Percentiles rank a stretch among this genome's conserved stretches.
Evolutionary conservation across 2,329 filamentous ascomycete species (phyloP).

Genomic region (Aspergillus vadensis): DNA sequence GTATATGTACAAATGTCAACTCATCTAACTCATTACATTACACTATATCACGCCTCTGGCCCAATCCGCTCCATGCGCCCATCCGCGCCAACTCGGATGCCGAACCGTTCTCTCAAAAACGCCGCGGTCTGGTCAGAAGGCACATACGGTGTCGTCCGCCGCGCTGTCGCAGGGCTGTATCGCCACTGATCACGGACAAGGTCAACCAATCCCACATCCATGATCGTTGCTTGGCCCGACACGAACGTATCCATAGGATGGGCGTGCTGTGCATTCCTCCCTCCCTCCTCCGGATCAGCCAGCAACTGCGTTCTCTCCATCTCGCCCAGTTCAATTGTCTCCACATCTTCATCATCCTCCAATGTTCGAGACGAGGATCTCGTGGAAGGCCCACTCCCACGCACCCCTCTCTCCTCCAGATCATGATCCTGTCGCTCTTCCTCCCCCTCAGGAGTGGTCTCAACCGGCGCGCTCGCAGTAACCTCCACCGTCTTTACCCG

Average conservation of each 20-base stretch:
- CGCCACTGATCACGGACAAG: slow-evolving; percentile 45
- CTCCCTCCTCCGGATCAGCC: slow-evolving; percentile 36
- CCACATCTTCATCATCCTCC: background rate
- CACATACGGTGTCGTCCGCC: slow-evolving; percentile 28
- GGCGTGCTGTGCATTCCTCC: slow-evolving; percentile 22
- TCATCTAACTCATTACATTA: background rate
- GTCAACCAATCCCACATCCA: slow-evolving; percentile 39
- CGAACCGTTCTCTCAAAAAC: slow-evolving; percentile 42
- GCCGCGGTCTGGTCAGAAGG: slow-evolving; percentile 39
- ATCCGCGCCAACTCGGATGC: slow-evolving; percentile 39
- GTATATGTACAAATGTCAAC: background rate
- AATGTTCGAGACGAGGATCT: slow-evolving; percentile 25
- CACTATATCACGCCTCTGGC: slow-evolving; percentile 1
- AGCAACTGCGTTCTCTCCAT: slow-evolving; percentile 36
- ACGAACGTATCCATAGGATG: slow-evolving; percentile 44
- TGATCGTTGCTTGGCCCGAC: slow-evolving; percentile 41
- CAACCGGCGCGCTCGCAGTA: slow-evolving; percentile 10
- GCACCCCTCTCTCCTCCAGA: slow-evolving; percentile 60
- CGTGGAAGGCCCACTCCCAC: slow-evolving; percentile 43
- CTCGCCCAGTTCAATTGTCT: slow-evolving; percentile 46
- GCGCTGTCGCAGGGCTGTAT: slow-evolving; percentile 27
- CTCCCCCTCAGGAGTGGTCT: slow-evolving; percentile 6
- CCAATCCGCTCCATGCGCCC: slow-evolving; percentile 37
- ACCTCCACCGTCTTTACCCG: slow-evolving; percentile 49
- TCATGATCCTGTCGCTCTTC: slow-evolving; percentile 55